Conservation (phyloP, 2,329 filamentous ascomycete genomes). For the Colletotrichum sp. region DNA sequence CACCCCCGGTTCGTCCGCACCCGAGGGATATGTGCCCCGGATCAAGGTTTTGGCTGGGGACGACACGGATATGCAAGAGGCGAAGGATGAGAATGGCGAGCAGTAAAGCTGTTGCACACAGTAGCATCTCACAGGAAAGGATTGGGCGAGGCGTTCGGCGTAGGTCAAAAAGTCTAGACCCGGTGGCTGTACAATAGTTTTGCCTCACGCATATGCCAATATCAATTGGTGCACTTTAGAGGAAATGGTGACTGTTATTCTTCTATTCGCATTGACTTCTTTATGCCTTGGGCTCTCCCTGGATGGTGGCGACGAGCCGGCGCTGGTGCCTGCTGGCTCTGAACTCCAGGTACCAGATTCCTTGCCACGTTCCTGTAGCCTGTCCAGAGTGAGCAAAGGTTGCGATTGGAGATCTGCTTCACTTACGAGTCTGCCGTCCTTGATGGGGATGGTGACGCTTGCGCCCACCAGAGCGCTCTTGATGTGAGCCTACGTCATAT, state of each 20-base stretch:
- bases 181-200: conserved; percentile 16
- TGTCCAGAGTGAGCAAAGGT: conserved; percentile 26
- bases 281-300: conserved; percentile 72
- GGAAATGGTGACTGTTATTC: background rate
- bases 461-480: conserved; percentile 90
- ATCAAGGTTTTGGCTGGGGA: conserved; percentile 69
- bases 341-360: conserved; percentile 96
- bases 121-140: conserved; percentile 1
- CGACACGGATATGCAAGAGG: conserved; percentile 64
- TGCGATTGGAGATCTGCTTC: background rate
- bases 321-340: conserved; percentile 76
- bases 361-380: conserved; percentile 77
- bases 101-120: background rate
- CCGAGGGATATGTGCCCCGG: conserved; percentile 64
- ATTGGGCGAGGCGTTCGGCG: conserved; percentile 23
- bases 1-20: conserved; percentile 73
- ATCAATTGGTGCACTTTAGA: background rate
- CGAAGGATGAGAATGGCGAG: conserved; percentile 49
- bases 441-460: conserved; percentile 89
- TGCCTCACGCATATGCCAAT: background rate
- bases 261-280: background rate
- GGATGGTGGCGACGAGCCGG: conserved; percentile 89
- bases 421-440: conserved; percentile 76
- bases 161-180: conserved; percentile 16
- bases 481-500: conserved; percentile 74